Conservation (phyloP, 2,329 filamentous ascomycete genomes). For the Aspergillus felis region DNA sequence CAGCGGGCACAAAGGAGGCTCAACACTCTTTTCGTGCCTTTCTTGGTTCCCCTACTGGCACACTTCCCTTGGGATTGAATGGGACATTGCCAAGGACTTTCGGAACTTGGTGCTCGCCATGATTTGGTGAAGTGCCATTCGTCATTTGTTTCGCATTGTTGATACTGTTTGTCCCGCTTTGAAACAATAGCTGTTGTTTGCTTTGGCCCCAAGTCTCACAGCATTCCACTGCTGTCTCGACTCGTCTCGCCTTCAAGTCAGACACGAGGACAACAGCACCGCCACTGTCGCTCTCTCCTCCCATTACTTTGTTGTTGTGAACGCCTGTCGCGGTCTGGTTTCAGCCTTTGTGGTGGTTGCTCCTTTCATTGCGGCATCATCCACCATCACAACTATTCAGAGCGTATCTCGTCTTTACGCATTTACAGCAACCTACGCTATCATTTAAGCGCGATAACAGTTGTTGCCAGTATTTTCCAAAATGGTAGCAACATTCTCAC, state of each 20-base stretch:
- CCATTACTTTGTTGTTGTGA: slow-evolving; percentile 13
- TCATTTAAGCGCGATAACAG: neutral
- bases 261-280: slow-evolving; percentile 10
- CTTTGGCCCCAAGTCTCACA: slow-evolving; percentile 19
- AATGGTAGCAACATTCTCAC: slow-evolving; percentile 48
- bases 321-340: slow-evolving; percentile 5
- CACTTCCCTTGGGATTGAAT: slow-evolving; percentile 8
- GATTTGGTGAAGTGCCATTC: slow-evolving; percentile 26
- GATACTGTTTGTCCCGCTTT: slow-evolving; percentile 11
- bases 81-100: slow-evolving; percentile 11
- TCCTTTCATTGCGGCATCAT: neutral
- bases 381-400: neutral
- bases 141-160: slow-evolving; percentile 11
- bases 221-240: slow-evolving; percentile 26
- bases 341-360: neutral
- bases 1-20: slow-evolving; percentile 9
- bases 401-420: neutral
- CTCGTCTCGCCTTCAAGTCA: slow-evolving; percentile 10
- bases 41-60: neutral
- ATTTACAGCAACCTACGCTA: neutral
- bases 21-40: slow-evolving; percentile 1
- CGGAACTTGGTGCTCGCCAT: slow-evolving; percentile 18
- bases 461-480: slow-evolving; percentile 2
- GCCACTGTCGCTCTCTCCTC: slow-evolving; percentile 10
- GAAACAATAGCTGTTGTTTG: slow-evolving; percentile 13